Evolutionary conservation across 2,329 filamentous ascomycete species (phyloP), one percentile per base, ranked within the genome.

Genomic region (Trichophyton simii): DNA sequence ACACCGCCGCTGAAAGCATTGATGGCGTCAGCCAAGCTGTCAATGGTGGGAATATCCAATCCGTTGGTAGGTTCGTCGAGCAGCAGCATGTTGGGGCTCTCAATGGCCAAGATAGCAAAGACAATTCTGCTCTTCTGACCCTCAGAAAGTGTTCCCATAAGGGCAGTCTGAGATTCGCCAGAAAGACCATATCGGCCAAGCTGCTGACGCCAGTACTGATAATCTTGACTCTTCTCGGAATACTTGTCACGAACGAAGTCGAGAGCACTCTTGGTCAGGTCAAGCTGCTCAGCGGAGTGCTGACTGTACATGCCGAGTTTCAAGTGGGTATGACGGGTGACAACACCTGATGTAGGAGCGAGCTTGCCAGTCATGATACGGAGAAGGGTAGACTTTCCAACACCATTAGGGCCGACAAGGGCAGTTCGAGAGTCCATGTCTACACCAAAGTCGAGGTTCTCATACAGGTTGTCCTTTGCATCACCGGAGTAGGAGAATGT

Each of bases 311-410:
- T 82, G 73, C 94, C 94, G 64, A 99, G 86, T 84, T 97, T 99
- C 81, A 99, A 84, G 79, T 99, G 94, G 61, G 94, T 97, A 82
- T 99, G 95, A 66, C 91, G 87, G 67, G 86, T 88, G 67, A 99
- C 90, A 64, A 82, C 79, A 68, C 94, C 94, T 61, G 79, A 79
- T 50, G 89, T 96, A 52, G 94, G 88, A 36, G 86, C 91, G 60
- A 97, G 92, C 84, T 97, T 94, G 82, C 97, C 97, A 87, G 97
- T 97, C 87, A 99, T 99, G 74, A 95, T 91, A 68, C 94, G 92
- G 92, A 99, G 99, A 73, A 99, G 91, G 42, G 94, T 99, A 62
- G 94, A 97, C 87, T 99, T 99, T 72, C 94, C 94, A 73, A 94
- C 96, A 85, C 94, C 94, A 83, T 99, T 99, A 80, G 92, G 94